Evolutionary conservation across 2,329 filamentous ascomycete species (phyloP).

Genomic region (Penicillium decumbens): DNA sequence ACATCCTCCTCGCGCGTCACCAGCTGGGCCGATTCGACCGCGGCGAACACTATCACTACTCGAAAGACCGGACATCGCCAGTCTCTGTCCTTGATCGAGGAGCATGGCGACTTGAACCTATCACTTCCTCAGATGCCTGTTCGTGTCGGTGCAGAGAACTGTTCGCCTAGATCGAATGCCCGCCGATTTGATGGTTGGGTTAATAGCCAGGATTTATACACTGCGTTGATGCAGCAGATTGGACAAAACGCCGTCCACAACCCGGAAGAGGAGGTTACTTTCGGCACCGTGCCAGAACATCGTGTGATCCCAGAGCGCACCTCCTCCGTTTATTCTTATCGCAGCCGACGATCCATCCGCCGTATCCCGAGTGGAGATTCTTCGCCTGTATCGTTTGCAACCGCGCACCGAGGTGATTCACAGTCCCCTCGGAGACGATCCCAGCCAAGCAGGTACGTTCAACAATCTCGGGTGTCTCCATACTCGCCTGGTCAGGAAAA

Average conservation of each 20-base stretch:
- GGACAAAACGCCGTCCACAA: constrained; percentile 19
- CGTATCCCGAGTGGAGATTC: constrained; percentile 31
- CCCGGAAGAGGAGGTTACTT: constrained; percentile 22
- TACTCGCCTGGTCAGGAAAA: not conserved
- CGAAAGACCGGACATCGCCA: constrained; percentile 33
- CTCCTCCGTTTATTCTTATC: constrained; percentile 24
- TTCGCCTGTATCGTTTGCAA: constrained; percentile 31
- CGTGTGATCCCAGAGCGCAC: constrained; percentile 28
- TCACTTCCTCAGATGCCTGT: constrained; percentile 4
- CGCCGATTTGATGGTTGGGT: constrained; percentile 23
- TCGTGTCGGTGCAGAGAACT: not conserved
- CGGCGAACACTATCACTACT: constrained; percentile 38
- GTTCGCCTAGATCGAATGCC: constrained; percentile 16
- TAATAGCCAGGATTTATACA: constrained; percentile 41
- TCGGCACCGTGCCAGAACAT: constrained; percentile 31
- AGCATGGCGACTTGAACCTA: constrained; percentile 32
- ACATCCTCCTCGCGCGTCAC: constrained; percentile 44
- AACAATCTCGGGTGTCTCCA: constrained; percentile 3
- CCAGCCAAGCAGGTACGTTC: not conserved
- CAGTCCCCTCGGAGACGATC: constrained; percentile 20
- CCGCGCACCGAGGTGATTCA: constrained; percentile 21
- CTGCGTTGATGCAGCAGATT: constrained; percentile 43
- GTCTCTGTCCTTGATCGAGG: constrained; percentile 43
- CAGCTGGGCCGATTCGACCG: constrained; percentile 48
- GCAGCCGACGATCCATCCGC: constrained; percentile 29